Conservation (phyloP, 192 early-diverging fungal species). For the Endogone sp. region DNA sequence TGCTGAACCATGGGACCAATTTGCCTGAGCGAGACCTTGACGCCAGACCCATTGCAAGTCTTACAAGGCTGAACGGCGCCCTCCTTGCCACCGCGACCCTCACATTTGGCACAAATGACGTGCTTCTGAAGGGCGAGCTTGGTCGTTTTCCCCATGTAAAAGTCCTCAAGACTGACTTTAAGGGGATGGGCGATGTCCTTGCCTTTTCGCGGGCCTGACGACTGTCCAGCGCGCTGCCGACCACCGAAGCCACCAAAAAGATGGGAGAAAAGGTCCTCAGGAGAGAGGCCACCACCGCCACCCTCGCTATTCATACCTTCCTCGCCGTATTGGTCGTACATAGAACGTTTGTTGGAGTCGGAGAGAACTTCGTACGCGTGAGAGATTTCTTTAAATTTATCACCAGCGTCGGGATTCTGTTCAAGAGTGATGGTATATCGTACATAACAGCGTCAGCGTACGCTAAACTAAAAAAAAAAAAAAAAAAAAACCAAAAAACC, state of each 20-base stretch:
- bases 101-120: conserved; percentile 86
- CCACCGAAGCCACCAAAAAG: conserved; percentile 92
- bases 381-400: conserved; percentile 97
- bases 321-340: conserved; percentile 95
- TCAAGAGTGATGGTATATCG: no score
- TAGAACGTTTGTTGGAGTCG: conserved; percentile 82
- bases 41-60: conserved; percentile 86
- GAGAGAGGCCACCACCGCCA: conserved; percentile 62
- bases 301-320: conserved; percentile 83
- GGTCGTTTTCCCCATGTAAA: conserved; percentile 86
- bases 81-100: conserved; percentile 96
- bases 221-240: conserved; percentile 46
- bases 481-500: no score
- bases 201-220: conserved; percentile 85
- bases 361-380: conserved; percentile 97
- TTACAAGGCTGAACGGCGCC: conserved; percentile 82
- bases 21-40: conserved; percentile 86
- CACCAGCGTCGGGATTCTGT: conserved; percentile 86
- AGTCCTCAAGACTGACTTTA: conserved; percentile 83
- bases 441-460: no score
- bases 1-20: conserved; percentile 99
- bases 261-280: conserved; percentile 95
- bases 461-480: no score
- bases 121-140: conserved; percentile 97
- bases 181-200: conserved; percentile 91